Evolutionary conservation across 306 rosid genomes (phyloP).

Genomic region (Lathyrus oleraceus): DNA sequence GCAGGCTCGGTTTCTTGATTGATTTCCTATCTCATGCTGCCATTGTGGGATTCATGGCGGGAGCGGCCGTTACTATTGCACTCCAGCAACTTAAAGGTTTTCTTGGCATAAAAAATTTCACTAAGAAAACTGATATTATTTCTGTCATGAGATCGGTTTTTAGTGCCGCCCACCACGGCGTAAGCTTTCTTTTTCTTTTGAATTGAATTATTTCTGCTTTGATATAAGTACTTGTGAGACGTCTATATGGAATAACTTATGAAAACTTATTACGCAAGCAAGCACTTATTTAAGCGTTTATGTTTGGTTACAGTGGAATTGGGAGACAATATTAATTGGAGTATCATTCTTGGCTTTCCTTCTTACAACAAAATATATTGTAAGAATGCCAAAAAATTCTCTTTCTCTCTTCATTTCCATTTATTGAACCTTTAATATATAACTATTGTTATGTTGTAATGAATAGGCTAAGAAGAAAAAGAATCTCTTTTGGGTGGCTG

Average conservation of each 20-base stretch:
- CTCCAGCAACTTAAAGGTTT: constrained; percentile 92
- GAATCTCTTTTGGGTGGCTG: constrained; percentile 80
- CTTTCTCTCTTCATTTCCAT: constrained; percentile 11
- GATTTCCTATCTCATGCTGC: constrained; percentile 93
- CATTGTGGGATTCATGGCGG: constrained; percentile 90
- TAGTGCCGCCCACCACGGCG: constrained; percentile 66
- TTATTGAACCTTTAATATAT: background rate
- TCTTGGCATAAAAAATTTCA: constrained; percentile 60
- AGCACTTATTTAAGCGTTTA: too few relatives aligned
- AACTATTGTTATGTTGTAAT: background rate
- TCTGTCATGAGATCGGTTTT: constrained; percentile 72
- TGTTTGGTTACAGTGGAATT: constrained; percentile 75
- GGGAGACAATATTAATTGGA: constrained; percentile 76
- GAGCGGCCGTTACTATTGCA: constrained; percentile 82
- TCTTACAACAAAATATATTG: constrained; percentile 63
- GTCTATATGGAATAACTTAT: too few relatives aligned
- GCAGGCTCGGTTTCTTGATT: constrained; percentile 86
- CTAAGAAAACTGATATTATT: constrained; percentile 75
- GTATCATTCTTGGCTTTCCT: constrained; percentile 62
- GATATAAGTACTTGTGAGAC: background rate
- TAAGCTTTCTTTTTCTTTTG: constrained; percentile 26
- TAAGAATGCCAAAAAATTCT: constrained; percentile 36
- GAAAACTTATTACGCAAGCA: too few relatives aligned
- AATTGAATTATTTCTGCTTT: background rate
- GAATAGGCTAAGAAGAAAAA: constrained; percentile 63